Conservation (phyloP, 345 rosid species). For the Eucalyptus curtisii region DNA sequence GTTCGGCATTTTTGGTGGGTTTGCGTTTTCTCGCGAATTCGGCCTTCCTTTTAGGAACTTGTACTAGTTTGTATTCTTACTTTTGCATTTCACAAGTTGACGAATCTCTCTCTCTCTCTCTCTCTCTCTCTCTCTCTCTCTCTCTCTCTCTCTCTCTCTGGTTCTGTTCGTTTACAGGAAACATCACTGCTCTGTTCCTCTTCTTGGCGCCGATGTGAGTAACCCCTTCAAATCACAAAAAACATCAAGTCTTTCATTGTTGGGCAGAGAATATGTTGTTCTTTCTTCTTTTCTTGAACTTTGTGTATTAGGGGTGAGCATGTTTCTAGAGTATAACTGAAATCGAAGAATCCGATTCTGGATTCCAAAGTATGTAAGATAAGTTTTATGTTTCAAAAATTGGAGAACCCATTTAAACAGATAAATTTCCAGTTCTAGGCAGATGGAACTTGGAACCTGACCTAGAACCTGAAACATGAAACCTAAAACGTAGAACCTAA, state of each 20-base stretch:
- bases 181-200: constrained; percentile 87
- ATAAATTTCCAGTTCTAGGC: too few species aligned
- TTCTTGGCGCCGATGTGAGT: constrained; percentile 84
- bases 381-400: too few species aligned
- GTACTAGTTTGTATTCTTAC: not conserved
- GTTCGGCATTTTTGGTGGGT: constrained; percentile 80
- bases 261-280: not conserved
- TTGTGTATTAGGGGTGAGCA: too few species aligned
- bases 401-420: rapidly evolving
- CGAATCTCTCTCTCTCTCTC: not conserved
- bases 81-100: not conserved
- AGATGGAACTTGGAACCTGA: too few species aligned
- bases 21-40: not conserved
- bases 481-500: too few species aligned
- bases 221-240: not conserved
- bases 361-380: too few species aligned
- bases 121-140: too few species aligned
- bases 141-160: too few species aligned
- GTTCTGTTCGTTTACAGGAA: constrained; percentile 39
- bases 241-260: not conserved
- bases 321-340: too few species aligned
- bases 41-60: not conserved
- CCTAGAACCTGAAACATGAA: too few species aligned
- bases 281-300: not conserved
- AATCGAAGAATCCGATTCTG: too few species aligned